Percentiles rank a stretch among this genome's conserved stretches.
Conservation (phyloP, 1,284 basidiomycete species). For the Ustilago shanxiensis region DNA sequence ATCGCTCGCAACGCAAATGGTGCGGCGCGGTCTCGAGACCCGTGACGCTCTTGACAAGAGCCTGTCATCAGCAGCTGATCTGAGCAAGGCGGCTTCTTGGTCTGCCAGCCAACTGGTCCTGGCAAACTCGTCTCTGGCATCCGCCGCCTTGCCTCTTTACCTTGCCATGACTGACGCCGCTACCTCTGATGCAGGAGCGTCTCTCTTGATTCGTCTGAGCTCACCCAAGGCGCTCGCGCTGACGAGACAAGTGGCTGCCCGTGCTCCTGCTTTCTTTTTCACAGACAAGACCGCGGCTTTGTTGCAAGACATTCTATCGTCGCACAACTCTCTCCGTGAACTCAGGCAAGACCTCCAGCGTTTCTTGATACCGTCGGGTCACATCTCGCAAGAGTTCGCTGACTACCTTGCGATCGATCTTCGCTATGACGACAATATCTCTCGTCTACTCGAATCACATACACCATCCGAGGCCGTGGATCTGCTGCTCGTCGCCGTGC, state of each 20-base stretch:
- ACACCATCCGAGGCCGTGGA: slow-evolving; percentile 10
- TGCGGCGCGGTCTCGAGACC: slow-evolving; percentile 24
- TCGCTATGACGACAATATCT: slow-evolving; percentile 45
- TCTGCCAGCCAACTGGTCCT: slow-evolving; percentile 23
- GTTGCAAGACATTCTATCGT: slow-evolving; percentile 29
- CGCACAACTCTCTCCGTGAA: neutral
- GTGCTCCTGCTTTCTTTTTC: slow-evolving; percentile 11
- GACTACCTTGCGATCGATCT: slow-evolving; percentile 28
- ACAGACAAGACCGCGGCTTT: slow-evolving; percentile 6
- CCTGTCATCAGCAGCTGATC: neutral
- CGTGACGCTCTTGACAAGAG: neutral
- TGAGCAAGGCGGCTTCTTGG: slow-evolving; percentile 28
- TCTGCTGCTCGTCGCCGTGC: slow-evolving; percentile 29
- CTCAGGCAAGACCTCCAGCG: slow-evolving; percentile 9
- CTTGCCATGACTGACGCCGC: slow-evolving; percentile 7
- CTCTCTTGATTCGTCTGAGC: slow-evolving; percentile 30
- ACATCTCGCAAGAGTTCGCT: slow-evolving; percentile 23
- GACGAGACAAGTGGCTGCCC: slow-evolving; percentile 15
- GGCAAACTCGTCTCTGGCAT: slow-evolving; percentile 34
- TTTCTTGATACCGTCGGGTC: slow-evolving; percentile 9
- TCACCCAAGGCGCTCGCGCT: slow-evolving; percentile 20
- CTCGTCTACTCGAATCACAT: slow-evolving; percentile 17
- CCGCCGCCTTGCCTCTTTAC: slow-evolving; percentile 24
- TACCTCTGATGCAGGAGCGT: slow-evolving; percentile 20
- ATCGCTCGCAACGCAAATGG: slow-evolving; percentile 21